Evolutionary conservation across 805 yeast genomes (phyloP).

Genomic region (Scheffersomyces ergatensis): DNA sequence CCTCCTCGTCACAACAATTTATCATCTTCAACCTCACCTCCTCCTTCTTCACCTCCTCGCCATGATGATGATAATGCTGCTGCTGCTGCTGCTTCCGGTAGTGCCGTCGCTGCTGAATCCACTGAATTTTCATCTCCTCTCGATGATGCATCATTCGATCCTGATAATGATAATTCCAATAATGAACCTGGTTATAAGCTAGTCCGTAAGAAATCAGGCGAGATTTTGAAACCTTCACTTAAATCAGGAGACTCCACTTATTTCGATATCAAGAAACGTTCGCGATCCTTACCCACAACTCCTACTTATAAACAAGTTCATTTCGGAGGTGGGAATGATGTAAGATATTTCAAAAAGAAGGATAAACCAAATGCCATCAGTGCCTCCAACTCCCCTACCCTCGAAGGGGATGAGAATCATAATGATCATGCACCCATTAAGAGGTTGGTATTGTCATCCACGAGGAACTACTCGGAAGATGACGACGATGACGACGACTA

Average conservation of each 20-base stretch:
- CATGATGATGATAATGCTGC: background rate
- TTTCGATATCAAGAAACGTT: slow-evolving; percentile 20
- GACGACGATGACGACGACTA: slow-evolving; percentile 23
- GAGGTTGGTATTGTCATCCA: background rate
- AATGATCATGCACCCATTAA: slow-evolving; percentile 11
- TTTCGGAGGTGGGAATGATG: slow-evolving; percentile 66
- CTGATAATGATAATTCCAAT: background rate
- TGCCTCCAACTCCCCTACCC: slow-evolving; percentile 60
- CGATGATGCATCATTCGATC: slow-evolving; percentile 2
- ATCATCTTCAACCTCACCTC: background rate
- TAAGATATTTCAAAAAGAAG: slow-evolving; percentile 66
- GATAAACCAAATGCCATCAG: slow-evolving; percentile 79
- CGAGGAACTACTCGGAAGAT: slow-evolving; percentile 10
- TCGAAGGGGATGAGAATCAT: slow-evolving; percentile 15
- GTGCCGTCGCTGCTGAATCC: background rate
- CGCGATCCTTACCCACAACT: slow-evolving; percentile 41
- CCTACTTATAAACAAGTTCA: slow-evolving; percentile 75
- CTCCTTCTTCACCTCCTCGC: background rate
- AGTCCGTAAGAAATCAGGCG: slow-evolving; percentile 87
- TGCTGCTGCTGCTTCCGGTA: background rate
- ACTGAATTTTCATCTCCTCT: slow-evolving; percentile 7
- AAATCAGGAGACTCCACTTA: slow-evolving; percentile 44
- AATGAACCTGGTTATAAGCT: slow-evolving; percentile 24
- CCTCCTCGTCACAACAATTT: no score
- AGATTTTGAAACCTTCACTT: slow-evolving; percentile 72